Evolutionary conservation across 805 yeast genomes (phyloP).

Genomic region (Yarrowia divulgata): DNA sequence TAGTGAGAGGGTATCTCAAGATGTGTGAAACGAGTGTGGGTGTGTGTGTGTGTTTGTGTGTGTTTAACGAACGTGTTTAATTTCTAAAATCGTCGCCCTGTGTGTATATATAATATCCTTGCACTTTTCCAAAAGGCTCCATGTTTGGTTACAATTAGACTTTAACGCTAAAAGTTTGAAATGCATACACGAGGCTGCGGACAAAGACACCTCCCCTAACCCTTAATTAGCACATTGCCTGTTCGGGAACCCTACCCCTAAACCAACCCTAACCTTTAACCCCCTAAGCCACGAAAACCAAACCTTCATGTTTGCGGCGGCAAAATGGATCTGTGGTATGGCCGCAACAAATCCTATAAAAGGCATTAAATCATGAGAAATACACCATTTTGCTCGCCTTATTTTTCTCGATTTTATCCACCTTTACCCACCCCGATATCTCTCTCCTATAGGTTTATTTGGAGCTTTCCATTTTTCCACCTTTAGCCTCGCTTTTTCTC

Average conservation of each 20-base stretch:
- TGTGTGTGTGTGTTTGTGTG: no score
- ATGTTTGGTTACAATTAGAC: background rate
- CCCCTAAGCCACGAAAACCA: background rate
- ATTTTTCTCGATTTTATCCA: no score
- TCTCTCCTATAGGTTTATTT: no score
- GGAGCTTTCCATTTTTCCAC: background rate
- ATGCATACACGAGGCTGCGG: conserved; percentile 7
- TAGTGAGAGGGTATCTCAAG: conserved; percentile 3
- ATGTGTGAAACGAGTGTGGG: background rate
- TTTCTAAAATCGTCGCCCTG: no score
- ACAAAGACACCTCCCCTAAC: background rate
- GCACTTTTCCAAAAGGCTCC: background rate
- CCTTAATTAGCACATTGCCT: background rate
- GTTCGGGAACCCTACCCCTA: background rate
- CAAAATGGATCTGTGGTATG: no score
- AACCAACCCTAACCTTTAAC: background rate
- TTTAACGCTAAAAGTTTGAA: conserved; percentile 18
- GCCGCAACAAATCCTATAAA: no score
- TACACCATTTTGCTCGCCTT: no score
- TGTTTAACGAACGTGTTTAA: no score
- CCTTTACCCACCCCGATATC: no score
- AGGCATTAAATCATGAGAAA: no score
- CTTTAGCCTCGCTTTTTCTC: background rate
- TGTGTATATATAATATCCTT: conserved; percentile 8
- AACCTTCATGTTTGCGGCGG: no score